phyloP scores from a whole-genome alignment of 2,329 filamentous ascomycete species.

The Ophiostoma ips region DNA sequence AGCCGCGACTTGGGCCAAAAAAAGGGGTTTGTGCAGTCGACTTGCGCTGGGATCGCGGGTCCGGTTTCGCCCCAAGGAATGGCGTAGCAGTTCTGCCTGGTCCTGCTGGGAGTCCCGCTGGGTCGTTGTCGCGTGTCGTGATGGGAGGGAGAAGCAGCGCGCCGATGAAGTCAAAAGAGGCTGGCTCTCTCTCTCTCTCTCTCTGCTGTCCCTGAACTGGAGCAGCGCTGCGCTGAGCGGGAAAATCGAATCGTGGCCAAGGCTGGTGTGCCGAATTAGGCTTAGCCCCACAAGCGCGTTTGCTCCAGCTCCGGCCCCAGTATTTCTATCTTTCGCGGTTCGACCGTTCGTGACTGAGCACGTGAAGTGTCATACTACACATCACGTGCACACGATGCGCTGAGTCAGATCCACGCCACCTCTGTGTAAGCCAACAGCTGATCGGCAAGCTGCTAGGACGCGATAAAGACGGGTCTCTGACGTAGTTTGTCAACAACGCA shows the following conservation, averaged over 20 bases:
- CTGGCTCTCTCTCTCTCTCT: too few relatives aligned
- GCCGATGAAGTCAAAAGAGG: not conserved
- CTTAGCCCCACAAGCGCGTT: constrained; percentile 1
- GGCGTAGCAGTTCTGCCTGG: constrained; percentile 3
- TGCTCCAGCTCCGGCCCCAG: not conserved
- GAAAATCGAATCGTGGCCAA: constrained; percentile 7
- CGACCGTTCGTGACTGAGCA: too few relatives aligned
- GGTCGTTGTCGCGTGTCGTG: not conserved
- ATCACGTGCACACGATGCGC: not conserved
- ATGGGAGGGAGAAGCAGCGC: not conserved
- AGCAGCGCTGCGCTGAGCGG: not conserved
- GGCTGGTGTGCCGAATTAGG: constrained; percentile 4
- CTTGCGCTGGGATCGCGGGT: not conserved
- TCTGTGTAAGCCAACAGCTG: not conserved
- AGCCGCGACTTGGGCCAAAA: not conserved
- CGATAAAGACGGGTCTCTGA: not conserved
- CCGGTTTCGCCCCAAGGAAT: not conserved
- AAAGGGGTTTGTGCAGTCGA: not conserved
- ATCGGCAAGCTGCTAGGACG: too few relatives aligned
- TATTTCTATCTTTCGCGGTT: too few relatives aligned
- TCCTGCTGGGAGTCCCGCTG: not conserved
- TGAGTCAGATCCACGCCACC: not conserved
- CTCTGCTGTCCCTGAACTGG: not conserved
- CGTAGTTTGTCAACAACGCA: not conserved
- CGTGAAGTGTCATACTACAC: not conserved